Evolutionary conservation across 305 asterid species (phyloP), one percentile per base, ranked within the genome.

Genomic region (Euphrasia arctica): DNA sequence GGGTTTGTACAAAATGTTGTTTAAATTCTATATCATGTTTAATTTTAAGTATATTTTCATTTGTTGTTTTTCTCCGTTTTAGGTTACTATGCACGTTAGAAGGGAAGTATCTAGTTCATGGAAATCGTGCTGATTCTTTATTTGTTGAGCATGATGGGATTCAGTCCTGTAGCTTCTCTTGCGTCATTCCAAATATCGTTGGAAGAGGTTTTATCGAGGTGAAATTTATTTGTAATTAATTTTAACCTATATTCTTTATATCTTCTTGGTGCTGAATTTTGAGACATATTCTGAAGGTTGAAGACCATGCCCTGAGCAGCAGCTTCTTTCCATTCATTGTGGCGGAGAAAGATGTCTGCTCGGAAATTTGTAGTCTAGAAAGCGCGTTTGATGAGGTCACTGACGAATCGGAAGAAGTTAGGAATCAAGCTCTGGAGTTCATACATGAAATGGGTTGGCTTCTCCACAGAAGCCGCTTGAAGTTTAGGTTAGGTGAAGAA

Each of bases 121-220:
- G 83, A 76, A 83, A 74, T 69, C 83, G 86, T 79, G 73, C 76
- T 69, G 95, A 87, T 70, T 25, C 75, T 69, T 48, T 69, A 25
- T 71, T 58, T 58, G 31, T 54, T 39, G 84, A 82, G 68, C 79
- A 73, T 39, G 79, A 80, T 9, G 87, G 71, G 73, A 74, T 83
- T 77, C 93, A 85, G 74, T 82, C 82, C 65, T 79, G 91, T 58
- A 83, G 76, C 80, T 88, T 94, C 77, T 79, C 83, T 25, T 90
- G 91, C 73, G 58, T 42, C 9, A 73, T 86, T 67, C 97, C 98
- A 56, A 72, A 85, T 76, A 75, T 83, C 68, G 76, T 75, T 22
- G 99, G 96, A 70, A 88, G 99, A 82, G 99, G 99, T 60, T 94
- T 91, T 70, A 78, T 94, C 57, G 99, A 93, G 99, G 99, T 91